Evolutionary conservation across 345 rosid species (phyloP), one percentile per base, ranked within the genome.

Genomic region (Pistacia atlantica): DNA sequence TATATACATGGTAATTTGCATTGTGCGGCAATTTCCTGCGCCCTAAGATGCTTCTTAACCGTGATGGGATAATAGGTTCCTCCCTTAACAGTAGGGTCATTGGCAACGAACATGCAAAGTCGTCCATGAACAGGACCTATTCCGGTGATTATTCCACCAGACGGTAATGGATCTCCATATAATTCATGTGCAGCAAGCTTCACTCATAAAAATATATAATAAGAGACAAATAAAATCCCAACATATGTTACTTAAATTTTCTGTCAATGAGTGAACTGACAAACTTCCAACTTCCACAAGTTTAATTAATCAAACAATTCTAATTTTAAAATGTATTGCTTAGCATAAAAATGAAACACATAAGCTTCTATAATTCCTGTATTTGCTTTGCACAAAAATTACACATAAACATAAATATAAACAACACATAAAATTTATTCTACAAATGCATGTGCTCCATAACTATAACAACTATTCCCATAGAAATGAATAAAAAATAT

Each of bases 181-280:
- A 95, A 70, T 63, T 93, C 96, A 88, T 93, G 97, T 81, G 96
- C 98, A 83, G 99, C 98, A 80, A 95, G 99, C 99, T 93, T 89
- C 77, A 78, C 46, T 42, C 46, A 28, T 85, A 89, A 72, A 66
- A 79, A 76, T 54, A 82, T 57, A 78, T 55, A 45, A 77, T 84
- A 82, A 88, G 91, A 78, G 83, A 64, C 73, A 65, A 73, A 67
- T 38, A 42, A 5, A 7, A 42, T 6, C 46, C 9, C 46, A 42
- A 42, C 0, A 42, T 7, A 42, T 42, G 46, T 42, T 31, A 42
- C 46, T 42, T 42, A 18, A 42, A 56, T 28, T 25, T 46, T 73
- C 22, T 28, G 57, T 48, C 67, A 73, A 14, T 72, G 66, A 58
- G 20, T 57, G 38, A 71, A 58, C 25, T 9, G 42, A 58, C 65